Evolutionary conservation across 2,329 filamentous ascomycete genomes (phyloP).

Genomic region (Arthroderma uncinatum): DNA sequence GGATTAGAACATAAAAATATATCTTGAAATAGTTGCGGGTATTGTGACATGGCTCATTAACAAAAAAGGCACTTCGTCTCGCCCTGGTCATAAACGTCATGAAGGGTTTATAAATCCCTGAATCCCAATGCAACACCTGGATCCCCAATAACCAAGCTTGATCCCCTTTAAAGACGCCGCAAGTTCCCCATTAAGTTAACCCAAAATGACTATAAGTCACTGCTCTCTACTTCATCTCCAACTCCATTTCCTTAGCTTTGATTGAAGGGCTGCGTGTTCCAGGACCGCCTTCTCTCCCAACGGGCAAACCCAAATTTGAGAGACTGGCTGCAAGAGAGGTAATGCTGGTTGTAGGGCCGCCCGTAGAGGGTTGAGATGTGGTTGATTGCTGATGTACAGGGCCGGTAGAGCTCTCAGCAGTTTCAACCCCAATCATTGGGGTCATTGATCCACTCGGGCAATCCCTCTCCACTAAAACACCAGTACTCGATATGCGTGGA

Average conservation of each 20-base stretch:
- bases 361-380: conserved; percentile 21
- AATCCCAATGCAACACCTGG: neutral
- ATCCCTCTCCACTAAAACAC: conserved; percentile 29
- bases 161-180: neutral
- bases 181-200: neutral
- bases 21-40: neutral
- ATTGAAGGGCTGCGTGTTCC: conserved; percentile 16
- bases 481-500: conserved; percentile 43
- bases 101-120: neutral
- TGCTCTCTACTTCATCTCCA: conserved; percentile 39
- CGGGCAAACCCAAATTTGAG: conserved; percentile 34
- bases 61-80: neutral
- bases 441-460: conserved; percentile 25
- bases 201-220: neutral
- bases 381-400: conserved; percentile 31
- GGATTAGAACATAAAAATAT: neutral
- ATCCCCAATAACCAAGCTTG: neutral
- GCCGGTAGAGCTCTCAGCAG: conserved; percentile 44
- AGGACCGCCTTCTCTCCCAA: conserved; percentile 22
- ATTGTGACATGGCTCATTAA: neutral
- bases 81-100: neutral
- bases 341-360: conserved; percentile 25
- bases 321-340: conserved; percentile 37
- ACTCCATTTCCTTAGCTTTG: conserved; percentile 31
- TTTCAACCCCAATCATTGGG: conserved; percentile 52